These are phyloP conservation scores for Juglanconis juglandina DNA, from an alignment of 2,329 filamentous ascomycete species.

Conservation along the genomic window DNA sequence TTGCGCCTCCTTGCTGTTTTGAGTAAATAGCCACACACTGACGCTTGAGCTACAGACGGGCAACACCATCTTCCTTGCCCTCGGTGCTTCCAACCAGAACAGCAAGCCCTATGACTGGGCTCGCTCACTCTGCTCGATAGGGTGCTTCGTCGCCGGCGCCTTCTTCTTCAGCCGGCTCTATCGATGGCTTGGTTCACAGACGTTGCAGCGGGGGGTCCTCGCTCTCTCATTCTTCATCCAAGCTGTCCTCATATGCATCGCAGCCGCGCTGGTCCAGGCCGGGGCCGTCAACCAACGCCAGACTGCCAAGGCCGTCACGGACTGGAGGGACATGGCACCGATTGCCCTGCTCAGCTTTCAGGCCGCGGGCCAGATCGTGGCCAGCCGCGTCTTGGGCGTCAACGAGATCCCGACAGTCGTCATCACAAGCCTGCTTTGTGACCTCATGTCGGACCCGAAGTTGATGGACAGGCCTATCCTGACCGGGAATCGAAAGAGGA, in stretches of 20 bases:
- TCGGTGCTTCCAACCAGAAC: slow-evolving; percentile 38
- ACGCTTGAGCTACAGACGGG: slow-evolving; percentile 25
- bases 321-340: slow-evolving; percentile 26
- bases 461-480: slow-evolving; percentile 35
- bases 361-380: slow-evolving; percentile 50
- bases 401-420: slow-evolving; percentile 54
- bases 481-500: slow-evolving; percentile 45
- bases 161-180: slow-evolving; percentile 36
- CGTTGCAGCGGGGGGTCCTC: slow-evolving; percentile 10
- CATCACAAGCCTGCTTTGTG: slow-evolving; percentile 52
- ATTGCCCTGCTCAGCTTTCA: slow-evolving; percentile 47
- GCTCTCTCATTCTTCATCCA: slow-evolving; percentile 14
- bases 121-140: slow-evolving; percentile 40
- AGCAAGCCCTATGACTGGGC: slow-evolving; percentile 39
- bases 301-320: not conserved
- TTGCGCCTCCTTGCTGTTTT: not conserved
- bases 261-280: slow-evolving; percentile 14
- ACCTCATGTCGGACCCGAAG: slow-evolving; percentile 48
- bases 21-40: not conserved
- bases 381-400: slow-evolving; percentile 45
- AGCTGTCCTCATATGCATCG: slow-evolving; percentile 4
- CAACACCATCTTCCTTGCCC: slow-evolving; percentile 41
- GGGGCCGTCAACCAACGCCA: slow-evolving; percentile 3
- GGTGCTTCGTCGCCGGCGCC: slow-evolving; percentile 38
- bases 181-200: slow-evolving; percentile 8